Conservation (phyloP, 192 early-diverging fungal species). For the Linnemannia exigua region DNA sequence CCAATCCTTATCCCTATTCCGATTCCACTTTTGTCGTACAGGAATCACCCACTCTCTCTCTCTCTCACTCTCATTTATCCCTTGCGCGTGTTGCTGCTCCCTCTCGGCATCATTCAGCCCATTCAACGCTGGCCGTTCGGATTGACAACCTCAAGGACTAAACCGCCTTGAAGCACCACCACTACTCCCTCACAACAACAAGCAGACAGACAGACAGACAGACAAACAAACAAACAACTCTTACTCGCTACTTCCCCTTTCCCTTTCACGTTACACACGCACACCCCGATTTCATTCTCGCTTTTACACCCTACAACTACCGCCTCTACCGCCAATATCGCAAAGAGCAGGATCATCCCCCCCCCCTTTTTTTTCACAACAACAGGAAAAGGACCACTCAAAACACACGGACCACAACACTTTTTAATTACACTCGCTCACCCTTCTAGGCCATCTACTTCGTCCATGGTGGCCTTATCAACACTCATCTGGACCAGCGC, state of each 20-base stretch:
- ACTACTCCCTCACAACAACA: background rate
- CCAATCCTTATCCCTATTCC: background rate
- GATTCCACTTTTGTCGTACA: background rate
- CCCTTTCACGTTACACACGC: too few relatives aligned
- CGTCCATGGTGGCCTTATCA: slow-evolving; percentile 29
- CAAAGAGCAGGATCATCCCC: too few relatives aligned
- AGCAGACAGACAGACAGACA: background rate
- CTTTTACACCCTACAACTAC: background rate
- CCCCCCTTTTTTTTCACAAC: too few relatives aligned
- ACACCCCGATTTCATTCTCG: background rate
- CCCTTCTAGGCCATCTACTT: background rate
- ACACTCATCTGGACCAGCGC: slow-evolving; percentile 32
- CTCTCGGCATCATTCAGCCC: background rate
- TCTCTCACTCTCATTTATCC: too few relatives aligned
- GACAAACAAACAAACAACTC: too few relatives aligned
- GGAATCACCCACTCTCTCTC: background rate
- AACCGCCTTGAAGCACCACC: background rate
- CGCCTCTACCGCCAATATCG: too few relatives aligned
- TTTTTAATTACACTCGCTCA: background rate
- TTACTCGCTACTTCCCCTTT: too few relatives aligned
- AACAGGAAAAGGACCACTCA: background rate
- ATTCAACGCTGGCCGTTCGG: background rate
- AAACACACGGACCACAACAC: background rate
- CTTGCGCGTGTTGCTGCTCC: background rate
- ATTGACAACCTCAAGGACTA: slow-evolving; percentile 1